Evolutionary conservation across 345 rosid species (phyloP).

Genomic region (Cardamine chenopodiifolia): DNA sequence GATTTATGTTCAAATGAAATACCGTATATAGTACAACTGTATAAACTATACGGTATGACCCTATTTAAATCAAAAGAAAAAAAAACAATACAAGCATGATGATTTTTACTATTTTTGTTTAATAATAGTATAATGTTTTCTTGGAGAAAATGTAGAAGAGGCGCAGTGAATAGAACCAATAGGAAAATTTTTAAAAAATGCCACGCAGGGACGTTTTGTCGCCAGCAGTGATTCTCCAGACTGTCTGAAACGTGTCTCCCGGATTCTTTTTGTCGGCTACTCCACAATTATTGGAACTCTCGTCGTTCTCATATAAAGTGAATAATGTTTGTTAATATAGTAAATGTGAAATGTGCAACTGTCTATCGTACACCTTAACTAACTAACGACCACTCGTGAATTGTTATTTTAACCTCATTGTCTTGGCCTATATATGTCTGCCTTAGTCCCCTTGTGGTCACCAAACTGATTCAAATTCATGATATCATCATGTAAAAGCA

Average conservation of each 20-base stretch:
- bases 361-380: constrained; percentile 27
- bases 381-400: constrained; percentile 34
- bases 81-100: constrained; percentile 9
- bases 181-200: constrained; percentile 30
- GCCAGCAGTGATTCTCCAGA: constrained; percentile 30
- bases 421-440: neutral
- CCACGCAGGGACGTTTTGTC: constrained; percentile 40
- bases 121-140: neutral
- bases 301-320: constrained; percentile 21
- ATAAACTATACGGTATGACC: neutral
- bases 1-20: constrained; percentile 22
- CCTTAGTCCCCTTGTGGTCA: constrained; percentile 20
- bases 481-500: neutral
- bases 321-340: neutral
- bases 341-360: constrained; percentile 13
- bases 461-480: neutral
- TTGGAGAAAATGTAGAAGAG: constrained; percentile 3
- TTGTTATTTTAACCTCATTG: constrained; percentile 12
- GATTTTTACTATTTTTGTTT: neutral
- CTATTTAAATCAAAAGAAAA: neutral
- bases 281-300: constrained; percentile 40
- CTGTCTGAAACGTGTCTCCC: constrained; percentile 42
- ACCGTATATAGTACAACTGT: neutral
- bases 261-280: constrained; percentile 43
- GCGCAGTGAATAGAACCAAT: constrained; percentile 38